Evolutionary conservation across 1,284 basidiomycete species (phyloP).

Genomic region (Sutorius eximius): DNA sequence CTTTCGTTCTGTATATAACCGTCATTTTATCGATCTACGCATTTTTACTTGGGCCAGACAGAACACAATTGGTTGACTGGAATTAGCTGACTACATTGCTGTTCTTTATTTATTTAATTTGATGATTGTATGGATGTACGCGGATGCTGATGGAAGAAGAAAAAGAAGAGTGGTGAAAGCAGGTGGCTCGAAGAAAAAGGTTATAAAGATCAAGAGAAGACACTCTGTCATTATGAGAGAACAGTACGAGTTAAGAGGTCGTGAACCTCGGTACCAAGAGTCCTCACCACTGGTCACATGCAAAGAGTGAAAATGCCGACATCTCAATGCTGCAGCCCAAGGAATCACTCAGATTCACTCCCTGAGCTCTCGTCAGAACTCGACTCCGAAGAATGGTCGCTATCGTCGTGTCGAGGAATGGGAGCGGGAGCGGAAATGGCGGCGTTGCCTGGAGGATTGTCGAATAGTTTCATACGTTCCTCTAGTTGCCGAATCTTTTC

Average conservation of each 20-base stretch:
- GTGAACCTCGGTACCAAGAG: conserved; percentile 14
- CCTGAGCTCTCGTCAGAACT: conserved; percentile 78
- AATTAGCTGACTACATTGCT: conserved; percentile 40
- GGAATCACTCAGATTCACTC: conserved; percentile 73
- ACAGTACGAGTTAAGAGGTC: conserved; percentile 24
- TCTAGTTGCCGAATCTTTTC: conserved; percentile 89
- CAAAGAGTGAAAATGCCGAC: conserved; percentile 15
- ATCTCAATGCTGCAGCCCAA: conserved; percentile 8
- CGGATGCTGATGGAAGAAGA: conserved; percentile 30
- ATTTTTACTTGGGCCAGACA: conserved; percentile 12
- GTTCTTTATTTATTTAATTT: conserved; percentile 43
- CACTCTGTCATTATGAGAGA: conserved; percentile 25
- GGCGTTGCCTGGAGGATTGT: conserved; percentile 48
- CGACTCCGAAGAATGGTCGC: conserved; percentile 74
- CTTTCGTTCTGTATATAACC: neutral
- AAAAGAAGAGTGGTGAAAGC: conserved; percentile 25
- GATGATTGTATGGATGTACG: conserved; percentile 40
- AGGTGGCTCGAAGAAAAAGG: conserved; percentile 30
- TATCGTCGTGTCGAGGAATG: conserved; percentile 47
- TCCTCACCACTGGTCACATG: conserved; percentile 22
- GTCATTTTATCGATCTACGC: conserved; percentile 5
- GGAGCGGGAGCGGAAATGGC: conserved; percentile 36
- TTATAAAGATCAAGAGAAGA: conserved; percentile 38
- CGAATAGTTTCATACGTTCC: conserved; percentile 75
- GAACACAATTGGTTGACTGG: conserved; percentile 32